Conservation (phyloP, 2,329 filamentous ascomycete genomes). For the Trichoderma brevicompactum region DNA sequence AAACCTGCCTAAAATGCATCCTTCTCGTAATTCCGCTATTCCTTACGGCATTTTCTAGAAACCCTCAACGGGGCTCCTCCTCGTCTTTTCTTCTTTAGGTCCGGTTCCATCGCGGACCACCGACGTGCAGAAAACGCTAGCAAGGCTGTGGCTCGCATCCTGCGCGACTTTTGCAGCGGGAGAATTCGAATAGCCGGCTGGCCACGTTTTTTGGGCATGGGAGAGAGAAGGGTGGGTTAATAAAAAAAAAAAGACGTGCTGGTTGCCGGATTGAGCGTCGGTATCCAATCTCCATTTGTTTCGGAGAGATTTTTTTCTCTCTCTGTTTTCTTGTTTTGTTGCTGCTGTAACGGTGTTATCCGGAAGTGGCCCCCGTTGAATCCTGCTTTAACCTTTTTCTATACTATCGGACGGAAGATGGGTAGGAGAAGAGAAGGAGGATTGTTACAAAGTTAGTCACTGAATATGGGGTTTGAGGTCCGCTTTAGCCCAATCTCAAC, state of each 20-base stretch:
- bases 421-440: not conserved
- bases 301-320: not conserved
- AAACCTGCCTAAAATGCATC: no score
- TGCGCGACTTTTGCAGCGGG: not conserved
- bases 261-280: constrained; percentile 7
- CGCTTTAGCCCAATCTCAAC: no score
- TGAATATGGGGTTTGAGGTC: not conserved
- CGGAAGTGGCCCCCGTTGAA: not conserved
- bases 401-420: not conserved
- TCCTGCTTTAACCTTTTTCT: not conserved
- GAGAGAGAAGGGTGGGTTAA: not conserved
- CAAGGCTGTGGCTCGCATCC: constrained; percentile 9
- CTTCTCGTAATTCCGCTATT: no score
- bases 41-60: not conserved
- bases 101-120: not conserved
- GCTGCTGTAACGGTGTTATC: not conserved
- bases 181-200: not conserved
- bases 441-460: not conserved
- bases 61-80: not conserved
- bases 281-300: not conserved
- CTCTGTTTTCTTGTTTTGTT: not conserved
- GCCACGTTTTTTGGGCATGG: constrained; percentile 9
- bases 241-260: not conserved
- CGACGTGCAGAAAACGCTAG: not conserved
- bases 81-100: no score